Evolutionary conservation across 768 basidiomycete genomes (phyloP).

Genomic region (Tricholoma flavovirens): DNA sequence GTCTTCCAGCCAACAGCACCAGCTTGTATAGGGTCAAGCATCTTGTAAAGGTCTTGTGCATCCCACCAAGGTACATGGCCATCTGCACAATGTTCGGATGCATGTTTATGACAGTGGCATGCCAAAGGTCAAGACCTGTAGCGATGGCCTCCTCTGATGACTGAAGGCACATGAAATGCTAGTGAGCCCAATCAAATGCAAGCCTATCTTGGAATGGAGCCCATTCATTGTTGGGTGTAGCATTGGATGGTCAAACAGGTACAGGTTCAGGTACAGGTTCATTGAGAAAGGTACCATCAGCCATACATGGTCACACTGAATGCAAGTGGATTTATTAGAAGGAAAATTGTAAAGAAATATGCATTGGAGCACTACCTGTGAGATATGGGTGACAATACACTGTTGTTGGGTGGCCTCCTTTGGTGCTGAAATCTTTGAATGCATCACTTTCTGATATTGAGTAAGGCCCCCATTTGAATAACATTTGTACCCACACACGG

Average conservation of each 20-base stretch:
- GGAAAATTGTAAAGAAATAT: not conserved
- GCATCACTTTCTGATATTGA: slow-evolving; percentile 3
- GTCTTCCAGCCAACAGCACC: slow-evolving; percentile 21
- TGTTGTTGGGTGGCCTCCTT: slow-evolving; percentile 3
- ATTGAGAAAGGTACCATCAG: slow-evolving; percentile 3
- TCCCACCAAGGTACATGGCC: slow-evolving; percentile 10
- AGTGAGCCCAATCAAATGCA: too few species aligned
- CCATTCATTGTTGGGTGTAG: slow-evolving; percentile 1
- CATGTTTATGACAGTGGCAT: slow-evolving; percentile 5
- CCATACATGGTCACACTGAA: slow-evolving; percentile 12
- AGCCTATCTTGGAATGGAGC: too few species aligned
- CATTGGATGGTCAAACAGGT: not conserved
- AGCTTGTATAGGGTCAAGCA: slow-evolving; percentile 18
- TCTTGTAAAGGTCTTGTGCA: slow-evolving; percentile 18
- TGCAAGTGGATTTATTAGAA: not conserved
- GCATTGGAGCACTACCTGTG: slow-evolving; percentile 9
- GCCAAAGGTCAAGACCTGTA: too few species aligned
- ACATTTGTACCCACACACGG: slow-evolving; percentile 4
- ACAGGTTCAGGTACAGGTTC: slow-evolving; percentile 1
- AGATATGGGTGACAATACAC: slow-evolving; percentile 9
- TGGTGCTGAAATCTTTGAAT: slow-evolving; percentile 4
- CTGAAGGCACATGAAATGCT: too few species aligned
- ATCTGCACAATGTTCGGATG: not conserved
- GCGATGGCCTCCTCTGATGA: too few species aligned
- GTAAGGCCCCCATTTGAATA: too few species aligned